A percentile compares a stretch with the other conserved stretches of the same genome.
Evolutionary conservation across 306 rosid species (phyloP).

Genomic region (Inga leiocalycina): DNA sequence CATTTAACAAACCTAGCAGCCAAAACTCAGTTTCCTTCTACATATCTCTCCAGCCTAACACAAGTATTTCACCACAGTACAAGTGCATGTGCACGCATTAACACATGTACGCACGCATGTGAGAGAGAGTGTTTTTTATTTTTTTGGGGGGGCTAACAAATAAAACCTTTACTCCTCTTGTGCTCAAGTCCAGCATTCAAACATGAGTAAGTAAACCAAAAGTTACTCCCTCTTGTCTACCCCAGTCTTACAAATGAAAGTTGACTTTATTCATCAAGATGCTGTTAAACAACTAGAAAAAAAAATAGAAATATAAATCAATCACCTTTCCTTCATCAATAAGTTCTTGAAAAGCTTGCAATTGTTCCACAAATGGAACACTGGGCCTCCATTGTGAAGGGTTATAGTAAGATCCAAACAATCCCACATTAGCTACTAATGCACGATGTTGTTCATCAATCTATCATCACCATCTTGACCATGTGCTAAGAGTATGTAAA

Average conservation of each 20-base stretch:
- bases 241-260: constrained; percentile 7
- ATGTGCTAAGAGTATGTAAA: not conserved
- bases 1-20: not conserved
- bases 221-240: not conserved
- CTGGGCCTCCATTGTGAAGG: constrained; percentile 84
- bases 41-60: not conserved
- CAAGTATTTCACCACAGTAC: not conserved
- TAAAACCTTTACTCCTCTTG: no score
- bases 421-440: constrained; percentile 2
- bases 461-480: not conserved
- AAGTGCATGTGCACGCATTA: not conserved
- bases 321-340: constrained; percentile 91
- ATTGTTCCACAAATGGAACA: constrained; percentile 87
- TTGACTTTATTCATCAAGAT: constrained; percentile 7
- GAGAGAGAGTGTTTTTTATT: no score
- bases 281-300: constrained; percentile 18
- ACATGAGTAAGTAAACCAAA: not conserved
- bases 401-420: constrained; percentile 73
- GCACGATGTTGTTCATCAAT: not conserved
- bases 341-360: constrained; percentile 86
- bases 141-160: no score
- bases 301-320: constrained; percentile 4
- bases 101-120: no score
- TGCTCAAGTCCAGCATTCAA: not conserved
- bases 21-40: not conserved